Conservation (phyloP, 2,329 filamentous ascomycete genomes). For the Penicillium sp. region DNA sequence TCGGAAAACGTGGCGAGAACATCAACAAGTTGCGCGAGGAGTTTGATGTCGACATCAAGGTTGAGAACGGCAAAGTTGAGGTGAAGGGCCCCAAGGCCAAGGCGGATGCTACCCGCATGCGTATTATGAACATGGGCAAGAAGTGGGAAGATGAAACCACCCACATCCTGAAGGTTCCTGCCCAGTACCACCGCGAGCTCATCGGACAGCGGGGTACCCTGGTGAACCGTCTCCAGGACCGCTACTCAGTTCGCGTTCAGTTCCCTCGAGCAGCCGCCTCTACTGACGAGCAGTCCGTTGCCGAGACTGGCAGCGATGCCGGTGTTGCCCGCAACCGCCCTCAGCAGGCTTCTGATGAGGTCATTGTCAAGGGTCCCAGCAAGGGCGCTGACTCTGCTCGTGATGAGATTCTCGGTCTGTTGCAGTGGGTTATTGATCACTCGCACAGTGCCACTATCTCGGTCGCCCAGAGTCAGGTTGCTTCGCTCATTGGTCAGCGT, state of each 20-base stretch:
- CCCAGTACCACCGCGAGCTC: slow-evolving; percentile 90
- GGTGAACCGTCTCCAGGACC: slow-evolving; percentile 87
- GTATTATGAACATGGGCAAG: slow-evolving; percentile 77
- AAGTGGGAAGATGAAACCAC: slow-evolving; percentile 90
- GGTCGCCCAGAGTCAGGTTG: slow-evolving; percentile 87
- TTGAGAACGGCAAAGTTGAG: slow-evolving; percentile 91
- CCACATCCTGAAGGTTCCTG: slow-evolving; percentile 83
- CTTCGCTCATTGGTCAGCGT: slow-evolving; percentile 88
- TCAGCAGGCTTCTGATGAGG: slow-evolving; percentile 82
- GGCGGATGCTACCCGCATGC: slow-evolving; percentile 78
- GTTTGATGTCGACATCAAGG: slow-evolving; percentile 77
- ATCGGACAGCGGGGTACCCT: slow-evolving; percentile 86
- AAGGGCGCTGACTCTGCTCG: slow-evolving; percentile 89
- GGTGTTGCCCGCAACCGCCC: slow-evolving; percentile 61
- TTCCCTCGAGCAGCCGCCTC: slow-evolving; percentile 68
- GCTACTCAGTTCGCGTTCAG: slow-evolving; percentile 92
- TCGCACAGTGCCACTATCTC: slow-evolving; percentile 76
- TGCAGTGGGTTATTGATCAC: slow-evolving; percentile 88
- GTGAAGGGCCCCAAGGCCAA: slow-evolving; percentile 95
- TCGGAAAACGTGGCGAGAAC: slow-evolving; percentile 67
- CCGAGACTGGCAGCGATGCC: slow-evolving; percentile 68
- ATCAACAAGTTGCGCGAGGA: slow-evolving; percentile 69
- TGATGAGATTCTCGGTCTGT: slow-evolving; percentile 83
- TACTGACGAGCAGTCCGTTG: slow-evolving; percentile 69
- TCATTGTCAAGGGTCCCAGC: slow-evolving; percentile 86